Percentiles rank a stretch among this genome's conserved stretches.
These are phyloP conservation scores for Pseudocercospora eumusae DNA, from an alignment of 2,329 filamentous ascomycete genomes.

Conservation along the genomic window DNA sequence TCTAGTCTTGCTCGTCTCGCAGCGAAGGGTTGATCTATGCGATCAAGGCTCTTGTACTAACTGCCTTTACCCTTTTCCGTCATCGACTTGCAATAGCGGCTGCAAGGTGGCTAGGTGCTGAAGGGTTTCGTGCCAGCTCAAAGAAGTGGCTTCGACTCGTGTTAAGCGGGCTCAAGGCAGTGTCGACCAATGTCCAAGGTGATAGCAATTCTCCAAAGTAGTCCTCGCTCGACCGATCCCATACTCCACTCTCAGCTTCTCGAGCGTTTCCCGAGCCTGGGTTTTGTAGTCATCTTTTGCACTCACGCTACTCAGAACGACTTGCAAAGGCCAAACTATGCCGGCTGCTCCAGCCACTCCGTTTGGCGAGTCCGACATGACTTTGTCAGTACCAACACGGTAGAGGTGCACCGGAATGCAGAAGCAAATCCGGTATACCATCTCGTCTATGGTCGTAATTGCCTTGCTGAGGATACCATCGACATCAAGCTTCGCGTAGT, in stretches of 20 bases:
- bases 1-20: too few species aligned
- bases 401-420: conserved; percentile 1
- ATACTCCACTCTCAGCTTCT: conserved; percentile 2
- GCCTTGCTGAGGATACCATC: background rate
- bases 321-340: background rate
- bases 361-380: background rate
- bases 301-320: background rate
- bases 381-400: background rate
- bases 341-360: background rate
- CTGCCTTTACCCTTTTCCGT: too few species aligned
- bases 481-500: background rate
- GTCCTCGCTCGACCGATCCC: background rate
- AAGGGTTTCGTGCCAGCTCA: too few species aligned
- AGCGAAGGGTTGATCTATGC: too few species aligned
- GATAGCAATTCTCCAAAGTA: background rate
- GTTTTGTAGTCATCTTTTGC: background rate
- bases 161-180: too few species aligned
- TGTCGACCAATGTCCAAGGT: background rate
- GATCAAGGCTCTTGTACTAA: too few species aligned
- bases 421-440: background rate
- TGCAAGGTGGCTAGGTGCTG: too few species aligned
- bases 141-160: too few species aligned
- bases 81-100: too few species aligned
- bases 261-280: background rate
- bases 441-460: background rate